A percentile compares a stretch with the other conserved stretches of the same genome.
Conservation (phyloP, 169 alveolate genomes). For the Plasmodium vivax region DNA sequence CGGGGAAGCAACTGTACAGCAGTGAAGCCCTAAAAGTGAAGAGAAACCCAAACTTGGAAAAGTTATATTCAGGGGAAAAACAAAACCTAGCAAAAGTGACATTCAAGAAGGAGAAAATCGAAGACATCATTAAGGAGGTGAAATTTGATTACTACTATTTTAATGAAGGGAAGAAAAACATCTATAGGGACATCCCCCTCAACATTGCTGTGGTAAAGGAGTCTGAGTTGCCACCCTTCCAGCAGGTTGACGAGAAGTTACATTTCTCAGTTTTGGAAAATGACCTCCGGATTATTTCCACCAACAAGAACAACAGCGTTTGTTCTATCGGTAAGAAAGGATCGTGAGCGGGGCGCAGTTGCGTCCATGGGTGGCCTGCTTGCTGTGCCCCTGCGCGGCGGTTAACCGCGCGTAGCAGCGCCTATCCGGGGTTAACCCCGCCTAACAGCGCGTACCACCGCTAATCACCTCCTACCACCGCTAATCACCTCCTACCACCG, state of each 20-base stretch:
- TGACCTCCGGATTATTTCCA: conserved; percentile 86
- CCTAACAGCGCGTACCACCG: neutral
- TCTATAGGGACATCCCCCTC: conserved; percentile 84
- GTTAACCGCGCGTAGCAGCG: neutral
- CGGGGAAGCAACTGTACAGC: conserved; percentile 7
- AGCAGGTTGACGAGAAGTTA: conserved; percentile 79
- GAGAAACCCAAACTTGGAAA: conserved; percentile 46
- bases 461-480: neutral
- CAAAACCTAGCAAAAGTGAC: conserved; percentile 79
- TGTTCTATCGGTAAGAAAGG: conserved; percentile 69
- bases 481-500: neutral
- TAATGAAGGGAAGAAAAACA: conserved; percentile 82
- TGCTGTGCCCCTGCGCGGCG: neutral
- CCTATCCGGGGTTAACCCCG: neutral
- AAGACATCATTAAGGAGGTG: conserved; percentile 83
- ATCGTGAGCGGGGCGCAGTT: neutral
- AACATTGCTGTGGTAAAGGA: conserved; percentile 77
- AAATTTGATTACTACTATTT: conserved; percentile 86
- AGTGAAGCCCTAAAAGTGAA: conserved; percentile 22
- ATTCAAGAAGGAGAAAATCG: conserved; percentile 84
- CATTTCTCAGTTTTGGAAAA: conserved; percentile 89
- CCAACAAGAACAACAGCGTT: conserved; percentile 76
- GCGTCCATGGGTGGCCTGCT: neutral
- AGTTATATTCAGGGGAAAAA: conserved; percentile 68
- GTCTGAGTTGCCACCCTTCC: conserved; percentile 79